Evolutionary conservation across 2,329 filamentous ascomycete species (phyloP), one percentile per base, ranked within the genome.

Genomic region (Botrytis hyacinthi): DNA sequence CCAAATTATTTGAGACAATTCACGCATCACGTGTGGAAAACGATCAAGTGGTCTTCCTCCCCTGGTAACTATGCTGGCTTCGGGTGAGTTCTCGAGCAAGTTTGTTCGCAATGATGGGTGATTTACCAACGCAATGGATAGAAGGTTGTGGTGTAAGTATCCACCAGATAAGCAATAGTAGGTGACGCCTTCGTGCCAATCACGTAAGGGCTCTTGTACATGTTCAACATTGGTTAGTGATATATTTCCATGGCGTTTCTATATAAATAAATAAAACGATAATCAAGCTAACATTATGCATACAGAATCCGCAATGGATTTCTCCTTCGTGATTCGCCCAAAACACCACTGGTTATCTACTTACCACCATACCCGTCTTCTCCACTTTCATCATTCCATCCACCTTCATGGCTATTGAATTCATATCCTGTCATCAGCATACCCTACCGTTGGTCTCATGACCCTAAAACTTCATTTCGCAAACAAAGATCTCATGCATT

Each of bases 361-460:
- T 80, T 91, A 0, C 89, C 89, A 83, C 86, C 46, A 81, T 79
- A 20, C 80, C 78, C n/a, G 84, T 85, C 74, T 74, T 12, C 74
- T 81, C 69, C 73, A 86, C 42, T 73, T 81, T 67, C 73, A 86
- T 42, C 59, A 75, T 78, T n/a, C 14, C 73, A 80, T 85, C 16
- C 86, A 86, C 72, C 82, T 86, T 80, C 46, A 46, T 72, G 46
- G 44, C 37, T 72, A 18, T 59, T 72, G 40, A 67, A 40, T n/a
- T 54, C 63, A 37, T 72, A 68, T 48, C 84, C 88, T 2, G 84
- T 87, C 0, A 88, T 85, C 9, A 84, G 85, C 72, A 87, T 91
- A 78, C 87, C 89, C 78, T 91, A 91, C 79, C 84, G 89, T 26
- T 91, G 89, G 89, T 77, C 78, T 42, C 59, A 77, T 76, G 57